Percentiles rank a stretch among this genome's conserved stretches.
Conservation (phyloP, 1,284 basidiomycete genomes). For the Tausonia pullulans region DNA sequence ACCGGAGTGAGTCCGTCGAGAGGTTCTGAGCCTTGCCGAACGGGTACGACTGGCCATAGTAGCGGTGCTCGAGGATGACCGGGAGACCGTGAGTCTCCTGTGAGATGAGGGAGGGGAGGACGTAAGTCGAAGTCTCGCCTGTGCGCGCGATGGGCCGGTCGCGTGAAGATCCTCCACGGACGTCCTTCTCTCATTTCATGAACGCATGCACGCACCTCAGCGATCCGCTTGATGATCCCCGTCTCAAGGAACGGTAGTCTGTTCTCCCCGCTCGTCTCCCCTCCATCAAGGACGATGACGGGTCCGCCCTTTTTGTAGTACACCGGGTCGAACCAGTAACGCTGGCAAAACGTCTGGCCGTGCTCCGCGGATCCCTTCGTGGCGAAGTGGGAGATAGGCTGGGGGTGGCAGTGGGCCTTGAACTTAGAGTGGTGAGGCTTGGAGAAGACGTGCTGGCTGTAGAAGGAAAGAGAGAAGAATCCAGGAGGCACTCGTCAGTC, state of each 20-base stretch:
- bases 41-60: conserved; percentile 61
- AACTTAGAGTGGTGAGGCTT: conserved; percentile 18
- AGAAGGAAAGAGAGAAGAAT: conserved; percentile 27
- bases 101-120: neutral
- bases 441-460: conserved; percentile 27
- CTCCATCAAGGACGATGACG: conserved; percentile 69
- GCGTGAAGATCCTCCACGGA: neutral
- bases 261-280: conserved; percentile 50
- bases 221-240: conserved; percentile 20
- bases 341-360: conserved; percentile 37
- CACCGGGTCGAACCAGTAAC: conserved; percentile 78
- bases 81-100: conserved; percentile 64
- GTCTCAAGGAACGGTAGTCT: conserved; percentile 35
- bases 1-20: conserved; percentile 66
- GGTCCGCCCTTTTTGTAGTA: conserved; percentile 67
- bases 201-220: neutral
- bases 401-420: conserved; percentile 52
- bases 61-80: conserved; percentile 80
- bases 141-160: too few relatives aligned
- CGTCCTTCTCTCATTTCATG: neutral
- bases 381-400: conserved; percentile 66
- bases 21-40: conserved; percentile 45
- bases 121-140: neutral
- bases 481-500: too few relatives aligned
- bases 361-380: neutral